These are phyloP conservation scores for Lecanosticta acicola DNA, from an alignment of 2,329 filamentous ascomycete species.

Conservation along the genomic window DNA sequence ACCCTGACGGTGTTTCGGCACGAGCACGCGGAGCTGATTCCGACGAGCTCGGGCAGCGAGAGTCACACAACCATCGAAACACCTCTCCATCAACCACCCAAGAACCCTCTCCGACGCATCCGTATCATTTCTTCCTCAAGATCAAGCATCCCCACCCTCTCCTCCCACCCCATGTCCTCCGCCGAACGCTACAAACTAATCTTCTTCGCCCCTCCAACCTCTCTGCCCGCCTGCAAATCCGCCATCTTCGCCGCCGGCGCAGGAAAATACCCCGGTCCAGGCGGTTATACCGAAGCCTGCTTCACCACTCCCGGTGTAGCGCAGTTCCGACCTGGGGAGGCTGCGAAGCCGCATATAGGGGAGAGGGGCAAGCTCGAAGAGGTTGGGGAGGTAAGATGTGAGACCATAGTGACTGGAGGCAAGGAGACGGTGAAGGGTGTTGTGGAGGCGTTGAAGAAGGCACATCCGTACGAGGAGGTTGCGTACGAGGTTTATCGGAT, in stretches of 20 bases:
- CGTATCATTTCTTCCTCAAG: too few relatives aligned
- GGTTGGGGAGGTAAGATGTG: slow-evolving; percentile 56
- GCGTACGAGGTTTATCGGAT: slow-evolving; percentile 44
- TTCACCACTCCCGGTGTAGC: slow-evolving; percentile 50
- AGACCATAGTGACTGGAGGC: slow-evolving; percentile 58
- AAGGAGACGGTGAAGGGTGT: slow-evolving; percentile 52
- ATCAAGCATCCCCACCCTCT: too few relatives aligned
- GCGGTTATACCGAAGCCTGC: slow-evolving; percentile 40
- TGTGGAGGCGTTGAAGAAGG: slow-evolving; percentile 58
- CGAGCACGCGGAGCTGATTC: too few relatives aligned
- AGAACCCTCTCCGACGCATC: too few relatives aligned
- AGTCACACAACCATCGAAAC: too few relatives aligned
- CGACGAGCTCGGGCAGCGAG: too few relatives aligned
- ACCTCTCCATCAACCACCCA: too few relatives aligned
- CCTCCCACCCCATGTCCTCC: neutral
- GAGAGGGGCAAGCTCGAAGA: slow-evolving; percentile 52
- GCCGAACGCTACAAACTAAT: slow-evolving; percentile 38
- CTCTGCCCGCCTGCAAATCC: slow-evolving; percentile 36
- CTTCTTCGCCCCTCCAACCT: slow-evolving; percentile 40
- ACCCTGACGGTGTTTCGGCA: too few relatives aligned
- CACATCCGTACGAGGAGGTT: slow-evolving; percentile 43
- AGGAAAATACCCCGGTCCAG: slow-evolving; percentile 38
- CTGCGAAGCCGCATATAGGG: slow-evolving; percentile 60
- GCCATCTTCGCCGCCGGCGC: slow-evolving; percentile 45
- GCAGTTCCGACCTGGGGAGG: slow-evolving; percentile 59